Evolutionary conservation across 148 eudicot genomes (phyloP).

Genomic region (Dysphania ambrosioides): DNA sequence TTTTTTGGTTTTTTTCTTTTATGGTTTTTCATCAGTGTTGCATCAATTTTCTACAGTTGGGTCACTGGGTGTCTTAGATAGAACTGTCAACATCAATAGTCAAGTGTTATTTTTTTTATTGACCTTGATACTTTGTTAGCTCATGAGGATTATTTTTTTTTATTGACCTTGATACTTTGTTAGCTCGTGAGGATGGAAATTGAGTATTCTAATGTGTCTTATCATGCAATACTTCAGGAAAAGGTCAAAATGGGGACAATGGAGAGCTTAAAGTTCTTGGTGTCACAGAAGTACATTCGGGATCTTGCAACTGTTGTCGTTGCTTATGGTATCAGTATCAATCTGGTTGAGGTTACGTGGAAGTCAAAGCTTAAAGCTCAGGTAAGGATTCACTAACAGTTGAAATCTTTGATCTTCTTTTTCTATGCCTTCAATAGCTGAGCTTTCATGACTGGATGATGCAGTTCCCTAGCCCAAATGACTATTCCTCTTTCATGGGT

Average conservation of each 20-base stretch:
- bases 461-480: constrained; percentile 98
- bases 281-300: constrained; percentile 73
- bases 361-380: constrained; percentile 99
- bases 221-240: constrained; percentile 45
- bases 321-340: constrained; percentile 95
- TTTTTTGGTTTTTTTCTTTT: background rate
- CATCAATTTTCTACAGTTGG: background rate
- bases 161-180: background rate
- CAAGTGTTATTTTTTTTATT: background rate
- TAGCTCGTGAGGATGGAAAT: background rate
- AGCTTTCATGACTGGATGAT: background rate
- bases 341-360: constrained; percentile 99
- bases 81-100: background rate
- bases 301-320: constrained; percentile 96
- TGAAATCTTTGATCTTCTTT: background rate
- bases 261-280: constrained; percentile 98
- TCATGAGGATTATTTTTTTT: background rate
- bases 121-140: background rate
- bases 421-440: background rate
- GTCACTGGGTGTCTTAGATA: background rate
- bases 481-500: constrained; percentile 97
- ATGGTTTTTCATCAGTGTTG: background rate
- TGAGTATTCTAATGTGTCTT: constrained; percentile 12
- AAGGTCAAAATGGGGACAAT: constrained; percentile 91
- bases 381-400: constrained; percentile 35